Conservation (phyloP, 371 early-diverging fungal genomes). For the Saksenaea oblongispora region DNA sequence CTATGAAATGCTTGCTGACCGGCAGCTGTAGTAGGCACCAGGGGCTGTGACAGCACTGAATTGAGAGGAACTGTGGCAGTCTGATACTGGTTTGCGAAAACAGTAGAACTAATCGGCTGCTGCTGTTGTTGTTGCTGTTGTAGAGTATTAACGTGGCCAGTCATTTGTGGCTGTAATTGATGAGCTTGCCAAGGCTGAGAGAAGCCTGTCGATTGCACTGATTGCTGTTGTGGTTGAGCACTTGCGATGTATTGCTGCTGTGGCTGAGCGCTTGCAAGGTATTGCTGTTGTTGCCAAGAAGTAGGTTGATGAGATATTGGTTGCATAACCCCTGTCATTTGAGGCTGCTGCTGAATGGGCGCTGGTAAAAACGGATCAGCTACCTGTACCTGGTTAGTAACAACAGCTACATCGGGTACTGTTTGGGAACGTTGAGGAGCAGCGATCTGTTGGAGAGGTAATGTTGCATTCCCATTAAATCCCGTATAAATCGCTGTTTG, state of each 20-base stretch:
- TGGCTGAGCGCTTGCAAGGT: too few relatives aligned
- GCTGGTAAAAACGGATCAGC: neutral
- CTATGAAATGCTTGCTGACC: conserved; percentile 8
- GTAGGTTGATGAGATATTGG: neutral
- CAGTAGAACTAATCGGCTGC: neutral
- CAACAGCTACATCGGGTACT: neutral
- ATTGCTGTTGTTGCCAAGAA: neutral
- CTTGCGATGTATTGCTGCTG: neutral
- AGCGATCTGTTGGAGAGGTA: neutral
- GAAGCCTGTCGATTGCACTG: conserved; percentile 4
- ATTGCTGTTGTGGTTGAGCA: conserved; percentile 16
- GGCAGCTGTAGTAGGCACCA: conserved; percentile 6
- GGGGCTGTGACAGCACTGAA: conserved; percentile 8
- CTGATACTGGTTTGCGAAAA: conserved; percentile 10
- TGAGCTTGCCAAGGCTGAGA: conserved; percentile 29
- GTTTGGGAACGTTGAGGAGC: conserved; percentile 1
- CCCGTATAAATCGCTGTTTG: neutral
- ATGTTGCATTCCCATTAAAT: neutral
- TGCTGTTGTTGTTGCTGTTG: conserved; percentile 12
- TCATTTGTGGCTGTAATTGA: conserved; percentile 17
- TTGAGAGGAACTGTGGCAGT: conserved; percentile 9
- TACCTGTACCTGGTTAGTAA: neutral
- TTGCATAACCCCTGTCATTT: neutral
- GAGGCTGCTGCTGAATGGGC: conserved; percentile 2
- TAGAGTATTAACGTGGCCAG: conserved; percentile 6